Evolutionary conservation across 2,329 filamentous ascomycete species (phyloP).

Genomic region (Orbilia javanica): DNA sequence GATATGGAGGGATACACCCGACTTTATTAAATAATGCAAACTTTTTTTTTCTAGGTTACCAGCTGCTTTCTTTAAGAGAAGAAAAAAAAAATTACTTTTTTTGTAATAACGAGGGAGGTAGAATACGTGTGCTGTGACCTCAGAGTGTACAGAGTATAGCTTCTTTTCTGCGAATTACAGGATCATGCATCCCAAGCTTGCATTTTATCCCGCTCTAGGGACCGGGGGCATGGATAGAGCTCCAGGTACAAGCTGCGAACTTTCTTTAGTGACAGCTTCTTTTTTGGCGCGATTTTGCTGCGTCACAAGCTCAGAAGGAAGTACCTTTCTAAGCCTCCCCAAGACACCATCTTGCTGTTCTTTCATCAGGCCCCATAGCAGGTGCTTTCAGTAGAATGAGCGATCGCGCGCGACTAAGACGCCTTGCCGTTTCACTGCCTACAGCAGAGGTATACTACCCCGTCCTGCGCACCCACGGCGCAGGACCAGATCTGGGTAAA

Average conservation of each 20-base stretch:
- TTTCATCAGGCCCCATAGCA: slow-evolving; percentile 20
- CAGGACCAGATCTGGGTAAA: no score
- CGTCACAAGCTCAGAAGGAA: slow-evolving; percentile 21
- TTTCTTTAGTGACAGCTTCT: slow-evolving; percentile 24
- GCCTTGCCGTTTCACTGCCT: slow-evolving; percentile 32
- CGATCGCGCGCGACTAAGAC: slow-evolving; percentile 34
- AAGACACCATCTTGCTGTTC: neutral
- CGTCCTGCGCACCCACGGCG: neutral
- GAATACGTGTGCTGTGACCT: slow-evolving; percentile 23
- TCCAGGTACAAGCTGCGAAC: slow-evolving; percentile 25
- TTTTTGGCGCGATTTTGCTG: slow-evolving; percentile 9
- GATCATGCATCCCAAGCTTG: slow-evolving; percentile 30
- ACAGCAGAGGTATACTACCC: neutral
- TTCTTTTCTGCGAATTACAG: slow-evolving; percentile 33
- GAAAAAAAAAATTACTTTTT: no score
- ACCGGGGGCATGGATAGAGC: slow-evolving; percentile 18
- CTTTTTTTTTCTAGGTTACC: neutral
- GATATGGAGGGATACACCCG: neutral
- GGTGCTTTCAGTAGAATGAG: slow-evolving; percentile 34
- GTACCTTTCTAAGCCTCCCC: slow-evolving; percentile 46
- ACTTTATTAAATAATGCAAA: neutral
- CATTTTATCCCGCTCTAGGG: slow-evolving; percentile 41
- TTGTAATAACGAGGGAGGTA: no score
- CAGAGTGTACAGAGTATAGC: slow-evolving; percentile 19
- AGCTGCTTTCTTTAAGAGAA: no score